Conservation (phyloP, 1,284 basidiomycete species). For the Rhodotorula sp. region DNA sequence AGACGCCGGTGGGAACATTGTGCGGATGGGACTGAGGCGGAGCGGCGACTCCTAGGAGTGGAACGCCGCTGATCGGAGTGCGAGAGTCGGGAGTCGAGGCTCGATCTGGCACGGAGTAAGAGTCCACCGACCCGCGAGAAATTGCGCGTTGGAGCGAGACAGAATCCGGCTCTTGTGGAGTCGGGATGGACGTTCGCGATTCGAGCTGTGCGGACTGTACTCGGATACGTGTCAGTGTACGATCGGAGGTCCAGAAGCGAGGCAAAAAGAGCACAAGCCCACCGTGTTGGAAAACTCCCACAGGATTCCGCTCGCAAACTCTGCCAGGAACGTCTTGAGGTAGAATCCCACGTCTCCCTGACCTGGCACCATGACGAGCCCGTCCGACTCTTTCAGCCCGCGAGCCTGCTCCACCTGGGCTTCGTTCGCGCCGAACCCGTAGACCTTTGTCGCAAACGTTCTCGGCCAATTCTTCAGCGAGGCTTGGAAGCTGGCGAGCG, state of each 20-base stretch:
- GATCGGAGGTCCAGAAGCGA: no score
- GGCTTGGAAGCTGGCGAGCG: constrained; percentile 31
- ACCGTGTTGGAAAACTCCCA: constrained; percentile 72
- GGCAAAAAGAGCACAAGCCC: constrained; percentile 10
- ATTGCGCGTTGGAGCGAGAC: not conserved
- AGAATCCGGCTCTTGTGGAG: constrained; percentile 32
- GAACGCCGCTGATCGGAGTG: constrained; percentile 16
- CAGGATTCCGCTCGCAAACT: constrained; percentile 77
- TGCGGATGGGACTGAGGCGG: constrained; percentile 34
- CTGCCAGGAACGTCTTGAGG: constrained; percentile 77
- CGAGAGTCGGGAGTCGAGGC: not conserved
- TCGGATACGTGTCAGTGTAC: not conserved
- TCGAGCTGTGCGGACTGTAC: constrained; percentile 39
- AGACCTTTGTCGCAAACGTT: constrained; percentile 56
- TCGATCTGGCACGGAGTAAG: not conserved
- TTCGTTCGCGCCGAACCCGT: constrained; percentile 72
- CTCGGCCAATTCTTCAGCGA: constrained; percentile 46
- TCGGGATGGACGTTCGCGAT: constrained; percentile 44
- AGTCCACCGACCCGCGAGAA: not conserved
- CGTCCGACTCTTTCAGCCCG: constrained; percentile 61
- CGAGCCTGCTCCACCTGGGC: constrained; percentile 64
- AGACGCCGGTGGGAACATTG: constrained; percentile 20
- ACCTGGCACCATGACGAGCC: constrained; percentile 68
- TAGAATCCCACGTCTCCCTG: constrained; percentile 71
- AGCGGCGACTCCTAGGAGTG: constrained; percentile 24